phyloP scores from a whole-genome alignment of 257 asterid species.

The Petunia axillaris region DNA sequence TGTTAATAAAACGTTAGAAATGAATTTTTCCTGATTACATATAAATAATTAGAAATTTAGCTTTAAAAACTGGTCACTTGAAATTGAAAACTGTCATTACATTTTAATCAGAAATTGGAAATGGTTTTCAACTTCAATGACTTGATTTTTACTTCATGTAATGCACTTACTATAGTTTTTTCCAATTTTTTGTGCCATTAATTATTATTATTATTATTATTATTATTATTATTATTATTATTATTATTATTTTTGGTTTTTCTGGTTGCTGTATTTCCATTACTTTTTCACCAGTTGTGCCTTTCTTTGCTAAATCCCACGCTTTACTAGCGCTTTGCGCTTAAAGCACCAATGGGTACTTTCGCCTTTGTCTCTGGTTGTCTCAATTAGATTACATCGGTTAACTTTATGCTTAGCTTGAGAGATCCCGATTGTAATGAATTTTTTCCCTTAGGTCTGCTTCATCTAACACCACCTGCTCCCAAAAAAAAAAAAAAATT shows the following conservation, averaged over 20 bases:
- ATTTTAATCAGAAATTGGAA: background rate
- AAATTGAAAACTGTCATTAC: background rate
- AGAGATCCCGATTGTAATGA: background rate
- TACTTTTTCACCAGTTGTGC: background rate
- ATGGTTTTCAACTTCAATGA: background rate
- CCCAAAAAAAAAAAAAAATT: background rate
- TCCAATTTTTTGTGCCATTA: background rate
- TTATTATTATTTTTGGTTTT: background rate
- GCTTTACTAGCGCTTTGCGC: background rate
- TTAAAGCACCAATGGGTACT: background rate
- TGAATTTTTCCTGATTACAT: background rate
- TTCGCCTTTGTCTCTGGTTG: constrained; percentile 2
- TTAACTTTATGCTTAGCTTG: background rate
- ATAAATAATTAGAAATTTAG: background rate
- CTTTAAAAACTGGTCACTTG: constrained; percentile 2
- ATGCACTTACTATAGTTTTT: background rate
- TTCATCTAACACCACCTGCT: background rate
- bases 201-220: background rate
- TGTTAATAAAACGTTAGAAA: background rate
- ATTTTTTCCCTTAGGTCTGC: background rate
- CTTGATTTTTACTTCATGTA: background rate
- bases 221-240: background rate
- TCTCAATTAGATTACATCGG: background rate
- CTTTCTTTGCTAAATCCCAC: constrained; percentile 11
- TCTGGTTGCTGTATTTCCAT: background rate